Conservation (phyloP, 2,329 filamentous ascomycete species). For the Pseudocercospora fuligena region DNA sequence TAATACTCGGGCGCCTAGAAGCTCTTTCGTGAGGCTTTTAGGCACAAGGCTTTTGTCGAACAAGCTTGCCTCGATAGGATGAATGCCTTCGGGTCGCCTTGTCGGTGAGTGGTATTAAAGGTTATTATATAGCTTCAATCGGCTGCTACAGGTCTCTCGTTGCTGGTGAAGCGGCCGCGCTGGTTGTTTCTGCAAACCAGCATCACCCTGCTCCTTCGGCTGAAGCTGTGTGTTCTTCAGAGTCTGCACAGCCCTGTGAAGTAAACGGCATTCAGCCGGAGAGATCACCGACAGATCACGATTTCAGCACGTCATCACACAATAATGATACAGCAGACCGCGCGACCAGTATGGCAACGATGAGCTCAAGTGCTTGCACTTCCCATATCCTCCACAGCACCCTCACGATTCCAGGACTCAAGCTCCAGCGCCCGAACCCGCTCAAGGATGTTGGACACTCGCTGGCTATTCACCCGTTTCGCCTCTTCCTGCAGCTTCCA, state of each 20-base stretch:
- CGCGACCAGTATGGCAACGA: background rate
- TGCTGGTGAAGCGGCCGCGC: background rate
- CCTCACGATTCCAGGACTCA: conserved; percentile 73
- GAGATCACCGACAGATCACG: background rate
- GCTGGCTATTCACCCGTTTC: conserved; percentile 56
- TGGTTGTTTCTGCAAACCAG: conserved; percentile 6
- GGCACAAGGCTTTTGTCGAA: background rate
- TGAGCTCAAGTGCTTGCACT: conserved; percentile 17
- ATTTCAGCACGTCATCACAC: conserved; percentile 6
- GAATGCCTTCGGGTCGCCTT: background rate
- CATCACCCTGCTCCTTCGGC: conserved; percentile 1
- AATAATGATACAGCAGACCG: background rate
- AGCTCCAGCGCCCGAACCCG: conserved; percentile 68
- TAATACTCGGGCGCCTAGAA: conserved; percentile 4
- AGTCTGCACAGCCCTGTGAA: background rate
- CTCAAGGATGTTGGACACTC: conserved; percentile 62
- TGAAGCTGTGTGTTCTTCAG: background rate
- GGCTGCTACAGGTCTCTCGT: background rate
- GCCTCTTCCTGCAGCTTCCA: conserved; percentile 67
- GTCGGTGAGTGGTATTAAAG: background rate
- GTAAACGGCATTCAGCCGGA: background rate
- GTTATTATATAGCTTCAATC: background rate
- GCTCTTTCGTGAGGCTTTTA: background rate
- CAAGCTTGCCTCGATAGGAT: background rate
- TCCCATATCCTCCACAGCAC: conserved; percentile 64